These are phyloP conservation scores for Mimosa bimucronata DNA, from an alignment of 306 rosid species.

Conservation along the genomic window DNA sequence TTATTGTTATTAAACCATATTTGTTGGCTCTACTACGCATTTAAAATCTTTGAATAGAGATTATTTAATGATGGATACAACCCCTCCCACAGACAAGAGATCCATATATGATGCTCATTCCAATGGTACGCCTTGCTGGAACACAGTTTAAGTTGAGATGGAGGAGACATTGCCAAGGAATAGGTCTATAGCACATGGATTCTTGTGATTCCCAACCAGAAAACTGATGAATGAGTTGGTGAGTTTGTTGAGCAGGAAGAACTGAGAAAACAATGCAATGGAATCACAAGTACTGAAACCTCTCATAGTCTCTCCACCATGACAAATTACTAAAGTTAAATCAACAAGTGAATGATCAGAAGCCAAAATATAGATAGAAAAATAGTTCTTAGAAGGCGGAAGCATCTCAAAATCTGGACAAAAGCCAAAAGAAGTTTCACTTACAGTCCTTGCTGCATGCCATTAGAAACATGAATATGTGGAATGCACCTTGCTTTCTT, in stretches of 20 bases:
- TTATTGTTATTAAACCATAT: not conserved
- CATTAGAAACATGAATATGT: not conserved
- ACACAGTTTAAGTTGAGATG: not conserved
- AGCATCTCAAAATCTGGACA: not conserved
- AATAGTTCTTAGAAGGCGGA: not conserved
- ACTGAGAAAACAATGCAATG: not conserved
- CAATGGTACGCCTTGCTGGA: not conserved
- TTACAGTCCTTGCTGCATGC: not conserved
- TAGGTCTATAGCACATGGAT: not conserved
- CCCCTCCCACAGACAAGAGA: conserved; percentile 5
- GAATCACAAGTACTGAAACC: not conserved
- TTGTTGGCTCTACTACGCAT: not conserved
- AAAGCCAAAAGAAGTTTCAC: not conserved
- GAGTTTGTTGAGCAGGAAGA: not conserved
- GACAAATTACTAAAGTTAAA: not conserved
- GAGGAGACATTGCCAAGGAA: conserved; percentile 13
- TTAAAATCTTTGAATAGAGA: not conserved
- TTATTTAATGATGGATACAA: not conserved
- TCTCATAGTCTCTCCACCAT: not conserved
- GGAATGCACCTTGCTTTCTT: not conserved
- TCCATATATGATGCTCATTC: conserved; percentile 2
- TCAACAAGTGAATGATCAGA: not conserved
- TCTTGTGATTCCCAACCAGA: not conserved
- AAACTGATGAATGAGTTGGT: not conserved
- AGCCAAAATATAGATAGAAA: not conserved